Evolutionary conservation across 2,329 filamentous ascomycete genomes (phyloP).

Genomic region (Dothideomycetes sp.): DNA sequence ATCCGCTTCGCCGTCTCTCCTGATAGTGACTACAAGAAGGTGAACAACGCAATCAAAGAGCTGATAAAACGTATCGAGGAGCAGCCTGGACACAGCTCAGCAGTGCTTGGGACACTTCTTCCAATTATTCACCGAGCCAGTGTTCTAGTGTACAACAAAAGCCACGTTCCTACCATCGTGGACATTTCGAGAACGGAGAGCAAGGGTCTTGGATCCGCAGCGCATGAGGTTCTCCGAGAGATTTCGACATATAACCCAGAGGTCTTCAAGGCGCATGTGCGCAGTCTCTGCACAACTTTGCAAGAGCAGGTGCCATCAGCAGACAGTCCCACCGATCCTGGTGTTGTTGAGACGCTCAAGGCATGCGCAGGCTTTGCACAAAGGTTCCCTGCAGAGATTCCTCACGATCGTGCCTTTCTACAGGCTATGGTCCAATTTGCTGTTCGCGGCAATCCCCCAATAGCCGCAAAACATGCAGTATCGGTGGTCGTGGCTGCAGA

Average conservation of each 20-base stretch:
- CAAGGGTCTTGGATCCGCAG: conserved; percentile 63
- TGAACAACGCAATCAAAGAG: conserved; percentile 83
- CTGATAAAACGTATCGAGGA: conserved; percentile 71
- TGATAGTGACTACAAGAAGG: conserved; percentile 85
- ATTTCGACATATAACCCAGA: conserved; percentile 85
- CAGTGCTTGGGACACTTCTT: conserved; percentile 67
- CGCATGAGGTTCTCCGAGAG: conserved; percentile 83
- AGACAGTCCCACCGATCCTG: conserved; percentile 57
- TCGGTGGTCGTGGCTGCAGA: conserved; percentile 74
- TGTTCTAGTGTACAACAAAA: conserved; percentile 84
- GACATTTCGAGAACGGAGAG: conserved; percentile 70
- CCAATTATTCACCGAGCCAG: conserved; percentile 77
- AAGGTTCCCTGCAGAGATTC: conserved; percentile 75
- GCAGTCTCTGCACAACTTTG: conserved; percentile 80
- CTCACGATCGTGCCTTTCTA: conserved; percentile 68
- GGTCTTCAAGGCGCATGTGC: conserved; percentile 85
- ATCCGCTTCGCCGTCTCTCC: conserved; percentile 76
- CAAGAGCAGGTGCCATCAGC: conserved; percentile 68
- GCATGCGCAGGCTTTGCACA: conserved; percentile 87
- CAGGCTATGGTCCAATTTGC: conserved; percentile 77
- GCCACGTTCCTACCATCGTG: conserved; percentile 84
- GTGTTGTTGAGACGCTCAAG: conserved; percentile 82
- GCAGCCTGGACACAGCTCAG: conserved; percentile 47
- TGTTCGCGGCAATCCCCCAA: conserved; percentile 68
- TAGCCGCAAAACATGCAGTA: conserved; percentile 86